Base-by-base conservation (phyloP, 306 rosid species). In the Prunus salicina region DNA sequence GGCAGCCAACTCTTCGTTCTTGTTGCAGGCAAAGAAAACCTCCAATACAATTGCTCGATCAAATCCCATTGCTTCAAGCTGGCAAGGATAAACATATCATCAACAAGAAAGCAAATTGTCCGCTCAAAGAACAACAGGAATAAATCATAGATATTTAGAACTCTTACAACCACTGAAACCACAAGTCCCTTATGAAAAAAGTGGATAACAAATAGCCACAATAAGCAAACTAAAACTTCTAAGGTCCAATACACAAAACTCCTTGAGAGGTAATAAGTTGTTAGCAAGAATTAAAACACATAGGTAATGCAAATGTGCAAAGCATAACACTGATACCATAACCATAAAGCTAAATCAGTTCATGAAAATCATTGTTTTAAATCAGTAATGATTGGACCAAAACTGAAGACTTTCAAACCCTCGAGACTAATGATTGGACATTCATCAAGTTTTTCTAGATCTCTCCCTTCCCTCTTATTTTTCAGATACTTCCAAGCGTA, bases 21-120 rank as follows among this genome's bases (percentile, higher is more conserved):
- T 93, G 96, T 93, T 91, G 80, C 97, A 93, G 0, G 98, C 94
- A 10, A 93, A 89, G 82, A 69, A 93, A 51, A 90, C 98, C 87
- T 93, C 97, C 90, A 93, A 83, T 12, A 93, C 98, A 9, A 77
- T 65, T 4, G 89, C 93, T 69, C 96, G 85, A 79, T 90, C 97
- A 49, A 93, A 93, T 12, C 98, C 98, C 94, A 93, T 82, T 73
- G 91, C 98, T 83, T 93, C 98, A 47, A 93, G 97, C 98, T 93
- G 91, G 41, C 8, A 6, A 60, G 61, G 10, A 80, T 55, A 62
- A 67, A 14, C 3, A 34, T 32, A 16, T 34, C 27, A 5, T 18
- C 24, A 30, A 63, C 8, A 43, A 76, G 69, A 41, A 66, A 11
- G 22, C 16, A 61, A 61, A 55, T 12, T 12, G 19, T 61, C 32